Evolutionary conservation across 108 stramenopile genomes (phyloP).

Genomic region (Nitzschia putrida): DNA sequence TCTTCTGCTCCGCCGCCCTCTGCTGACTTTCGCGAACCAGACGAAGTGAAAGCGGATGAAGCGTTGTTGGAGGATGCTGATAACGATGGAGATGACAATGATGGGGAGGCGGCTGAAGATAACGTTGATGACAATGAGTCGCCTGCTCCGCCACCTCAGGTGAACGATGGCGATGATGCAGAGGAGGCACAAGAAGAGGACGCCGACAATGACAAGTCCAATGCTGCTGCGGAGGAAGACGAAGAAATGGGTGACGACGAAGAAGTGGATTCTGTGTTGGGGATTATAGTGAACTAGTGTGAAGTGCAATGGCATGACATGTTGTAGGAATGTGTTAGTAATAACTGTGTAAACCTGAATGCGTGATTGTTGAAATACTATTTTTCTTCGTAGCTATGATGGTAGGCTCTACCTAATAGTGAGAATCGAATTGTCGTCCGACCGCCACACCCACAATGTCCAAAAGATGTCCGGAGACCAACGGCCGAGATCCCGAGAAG

Average conservation of each 20-base stretch:
- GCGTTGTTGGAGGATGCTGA: background rate
- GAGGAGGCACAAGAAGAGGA: background rate
- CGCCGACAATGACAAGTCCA: background rate
- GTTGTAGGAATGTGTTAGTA: too few relatives aligned
- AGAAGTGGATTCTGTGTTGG: slow-evolving; percentile 1
- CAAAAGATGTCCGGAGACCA: too few relatives aligned
- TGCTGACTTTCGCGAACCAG: background rate
- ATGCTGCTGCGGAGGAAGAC: too few relatives aligned
- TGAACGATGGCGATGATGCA: background rate
- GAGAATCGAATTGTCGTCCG: too few relatives aligned
- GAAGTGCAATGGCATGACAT: too few relatives aligned
- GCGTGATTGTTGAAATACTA: too few relatives aligned
- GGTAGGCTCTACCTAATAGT: too few relatives aligned
- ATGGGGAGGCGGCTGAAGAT: background rate
- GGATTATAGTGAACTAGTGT: background rate
- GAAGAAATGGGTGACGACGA: background rate
- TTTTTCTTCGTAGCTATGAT: too few relatives aligned
- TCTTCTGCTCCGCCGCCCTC: background rate
- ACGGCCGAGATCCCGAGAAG: too few relatives aligned
- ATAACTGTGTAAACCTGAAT: too few relatives aligned
- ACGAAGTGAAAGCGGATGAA: background rate
- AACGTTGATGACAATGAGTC: background rate
- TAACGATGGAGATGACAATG: background rate
- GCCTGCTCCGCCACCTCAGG: too few relatives aligned
- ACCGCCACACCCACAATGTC: too few relatives aligned